Evolutionary conservation across 306 rosid genomes (phyloP), one percentile per base, ranked within the genome.

Genomic region (Mimosa pudica): DNA sequence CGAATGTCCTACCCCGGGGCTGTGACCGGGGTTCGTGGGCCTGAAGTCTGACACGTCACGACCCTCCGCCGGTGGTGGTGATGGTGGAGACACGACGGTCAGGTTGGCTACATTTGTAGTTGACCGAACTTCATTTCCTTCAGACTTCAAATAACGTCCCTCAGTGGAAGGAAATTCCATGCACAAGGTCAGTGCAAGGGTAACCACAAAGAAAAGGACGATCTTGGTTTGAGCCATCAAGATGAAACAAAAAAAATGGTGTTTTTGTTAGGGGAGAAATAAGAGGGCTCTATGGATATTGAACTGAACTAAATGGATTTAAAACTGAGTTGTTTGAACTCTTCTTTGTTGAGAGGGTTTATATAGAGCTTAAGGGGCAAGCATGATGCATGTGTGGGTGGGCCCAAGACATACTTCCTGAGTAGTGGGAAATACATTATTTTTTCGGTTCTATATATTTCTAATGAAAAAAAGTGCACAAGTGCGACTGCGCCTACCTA

Each of bases 11-110:
- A 81, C 88, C 8, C 95, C 93, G 3, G 97, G 97, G 78, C 97
- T 92, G 74, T 92, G 93, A n/a, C 97, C 94, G 1, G 97, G 94
- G 36, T 77, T 45, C 0, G 97, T 92, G 60, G 97, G 95, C 48
- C 97, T 74, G 79, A 89, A 90, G 71, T 79, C 84, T 20, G 17
- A 61, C 13, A 82, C 20, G 4, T 57, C 86, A 3, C 20, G 91
- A 47, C 77, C 77, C 0, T 81, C 80, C 5, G 82, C 46, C 5
- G 80, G 65, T 18, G 85, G 73, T 33, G 82, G 13, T 24, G 8
- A 10, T 13, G 87, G 87, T 7, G 82, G 84, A 82, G 85, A 79
- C 75, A 44, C 58, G 41, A 14, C n/a, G 1, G 68, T 32, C 2
- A 58, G 1, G 10, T 54, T 41, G 11, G 67, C 44, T 3, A 46